Base-by-base conservation (phyloP, 129 eudicot genomes). In the Dittrichia graveolens region DNA sequence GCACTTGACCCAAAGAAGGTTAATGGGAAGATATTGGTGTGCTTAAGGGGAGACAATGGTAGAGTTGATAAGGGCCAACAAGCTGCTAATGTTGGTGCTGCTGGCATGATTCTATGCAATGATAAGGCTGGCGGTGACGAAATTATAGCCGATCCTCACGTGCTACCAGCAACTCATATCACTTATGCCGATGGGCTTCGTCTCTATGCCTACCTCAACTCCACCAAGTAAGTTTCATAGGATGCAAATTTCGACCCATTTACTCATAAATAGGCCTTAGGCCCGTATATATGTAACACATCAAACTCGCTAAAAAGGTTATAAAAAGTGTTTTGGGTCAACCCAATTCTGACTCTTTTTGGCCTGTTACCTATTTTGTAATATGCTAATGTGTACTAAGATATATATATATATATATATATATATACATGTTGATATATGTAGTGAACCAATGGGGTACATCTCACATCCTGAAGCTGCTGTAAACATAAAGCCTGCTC, bases 31-130 rank as follows among this genome's bases (percentile, higher is more conserved):
- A 89, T 92, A 47, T 54, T 92, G 55, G 88, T 87, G 31, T 92
- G 98, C 63, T 63, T 85, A 15, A 79, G 98, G 64, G 98, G 96
- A 35, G 71, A 34, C n/a, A 83, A 54, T 47, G 83, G 67, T 0
- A 80, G 98, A 72, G 76, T 83, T n/a, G 92, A 70, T 10, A 89
- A 92, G 61, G 94, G 98, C 1, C 6, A 12, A 61, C 64, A 56
- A 52, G 95, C 89, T 31, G 69, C 24, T 7, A 48, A 13, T 13
- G 95, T 85, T 48, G 98, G 96, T 56, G 98, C 92, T 8, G 88
- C 71, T 7, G 98, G 95, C 2, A 89, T 92, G 96, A 71, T 92
- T 67, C 95, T 92, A 9, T 77, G 80, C 57, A 92, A 89, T 15
- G 80, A 78, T 41, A 11, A 75, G 63, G 40, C 74, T 2, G 16